phyloP scores from a whole-genome alignment of 345 rosid species.

The Lepidium africanum region DNA sequence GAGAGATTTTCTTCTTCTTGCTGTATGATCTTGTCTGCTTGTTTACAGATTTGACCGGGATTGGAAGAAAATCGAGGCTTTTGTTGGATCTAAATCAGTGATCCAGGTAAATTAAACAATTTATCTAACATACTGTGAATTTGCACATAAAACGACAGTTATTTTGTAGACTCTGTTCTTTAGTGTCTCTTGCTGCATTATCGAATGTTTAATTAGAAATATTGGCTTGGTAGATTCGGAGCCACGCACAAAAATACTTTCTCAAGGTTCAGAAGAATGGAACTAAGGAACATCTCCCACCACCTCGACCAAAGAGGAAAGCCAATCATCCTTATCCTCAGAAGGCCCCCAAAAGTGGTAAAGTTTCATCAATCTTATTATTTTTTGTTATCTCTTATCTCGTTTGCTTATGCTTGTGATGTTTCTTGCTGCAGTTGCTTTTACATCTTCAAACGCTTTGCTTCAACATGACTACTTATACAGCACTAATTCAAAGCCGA shows the following conservation, averaged over 20 bases:
- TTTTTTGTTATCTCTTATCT: neutral
- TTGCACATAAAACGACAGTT: too few species aligned
- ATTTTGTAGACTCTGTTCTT: neutral
- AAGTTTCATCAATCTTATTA: neutral
- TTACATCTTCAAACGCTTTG: slow-evolving; percentile 38
- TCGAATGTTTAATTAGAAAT: neutral
- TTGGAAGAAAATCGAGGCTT: slow-evolving; percentile 94
- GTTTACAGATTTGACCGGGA: slow-evolving; percentile 72
- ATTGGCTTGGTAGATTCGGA: slow-evolving; percentile 55
- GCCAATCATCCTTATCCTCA: slow-evolving; percentile 89
- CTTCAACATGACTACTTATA: slow-evolving; percentile 23
- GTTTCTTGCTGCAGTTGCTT: slow-evolving; percentile 28
- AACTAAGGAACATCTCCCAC: slow-evolving; percentile 73
- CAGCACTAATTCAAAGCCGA: neutral
- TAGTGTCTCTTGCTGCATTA: neutral
- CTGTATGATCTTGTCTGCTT: neutral
- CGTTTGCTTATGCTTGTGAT: slow-evolving; percentile 9
- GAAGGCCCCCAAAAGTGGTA: slow-evolving; percentile 64
- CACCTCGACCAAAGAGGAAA: slow-evolving; percentile 91
- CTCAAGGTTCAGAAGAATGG: slow-evolving; percentile 83
- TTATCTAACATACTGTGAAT: neutral
- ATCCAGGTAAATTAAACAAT: slow-evolving; percentile 51
- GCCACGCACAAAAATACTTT: slow-evolving; percentile 91
- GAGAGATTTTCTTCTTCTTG: neutral
- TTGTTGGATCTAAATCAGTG: slow-evolving; percentile 82